Evolutionary conservation across 805 yeast species (phyloP).

Genomic region (Lipomyces kockii): DNA sequence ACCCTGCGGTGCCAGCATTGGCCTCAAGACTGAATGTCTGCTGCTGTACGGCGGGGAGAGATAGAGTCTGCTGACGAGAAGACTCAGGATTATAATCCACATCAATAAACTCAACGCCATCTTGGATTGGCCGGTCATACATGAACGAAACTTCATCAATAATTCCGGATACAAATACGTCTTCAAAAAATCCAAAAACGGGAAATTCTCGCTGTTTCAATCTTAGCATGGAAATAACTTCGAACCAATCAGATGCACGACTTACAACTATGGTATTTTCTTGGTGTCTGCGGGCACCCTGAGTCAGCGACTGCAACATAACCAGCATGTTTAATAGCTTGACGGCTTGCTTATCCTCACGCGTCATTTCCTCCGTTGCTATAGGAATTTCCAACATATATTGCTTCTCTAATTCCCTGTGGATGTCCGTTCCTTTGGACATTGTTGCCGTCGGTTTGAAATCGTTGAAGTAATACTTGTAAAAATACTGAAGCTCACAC

Average conservation of each 20-base stretch:
- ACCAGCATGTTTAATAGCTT: slow-evolving; percentile 24
- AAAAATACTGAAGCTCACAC: slow-evolving; percentile 37
- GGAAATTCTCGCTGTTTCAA: slow-evolving; percentile 25
- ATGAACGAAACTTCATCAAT: slow-evolving; percentile 33
- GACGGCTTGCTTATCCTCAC: slow-evolving; percentile 24
- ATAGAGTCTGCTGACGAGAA: not conserved
- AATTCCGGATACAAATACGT: slow-evolving; percentile 31
- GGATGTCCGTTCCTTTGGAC: slow-evolving; percentile 31
- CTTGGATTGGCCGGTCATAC: slow-evolving; percentile 15
- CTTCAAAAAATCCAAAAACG: slow-evolving; percentile 34
- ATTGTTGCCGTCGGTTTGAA: slow-evolving; percentile 21
- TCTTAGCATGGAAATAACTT: not conserved
- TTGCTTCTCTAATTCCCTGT: slow-evolving; percentile 24
- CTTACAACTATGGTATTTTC: slow-evolving; percentile 12
- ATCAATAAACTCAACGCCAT: slow-evolving; percentile 27
- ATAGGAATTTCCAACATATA: slow-evolving; percentile 8
- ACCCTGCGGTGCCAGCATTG: not conserved
- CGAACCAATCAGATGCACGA: too few species aligned
- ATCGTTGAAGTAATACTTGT: slow-evolving; percentile 21
- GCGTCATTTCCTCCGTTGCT: slow-evolving; percentile 11
- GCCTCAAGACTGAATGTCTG: not conserved
- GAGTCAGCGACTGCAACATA: slow-evolving; percentile 21
- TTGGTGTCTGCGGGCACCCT: slow-evolving; percentile 9
- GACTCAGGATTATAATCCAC: slow-evolving; percentile 4
- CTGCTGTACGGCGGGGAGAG: not conserved